A percentile compares a stretch with the other conserved stretches of the same genome.
These are phyloP conservation scores for Mariannaea sp. DNA, from an alignment of 2,329 filamentous ascomycete species.

Conservation along the genomic window DNA sequence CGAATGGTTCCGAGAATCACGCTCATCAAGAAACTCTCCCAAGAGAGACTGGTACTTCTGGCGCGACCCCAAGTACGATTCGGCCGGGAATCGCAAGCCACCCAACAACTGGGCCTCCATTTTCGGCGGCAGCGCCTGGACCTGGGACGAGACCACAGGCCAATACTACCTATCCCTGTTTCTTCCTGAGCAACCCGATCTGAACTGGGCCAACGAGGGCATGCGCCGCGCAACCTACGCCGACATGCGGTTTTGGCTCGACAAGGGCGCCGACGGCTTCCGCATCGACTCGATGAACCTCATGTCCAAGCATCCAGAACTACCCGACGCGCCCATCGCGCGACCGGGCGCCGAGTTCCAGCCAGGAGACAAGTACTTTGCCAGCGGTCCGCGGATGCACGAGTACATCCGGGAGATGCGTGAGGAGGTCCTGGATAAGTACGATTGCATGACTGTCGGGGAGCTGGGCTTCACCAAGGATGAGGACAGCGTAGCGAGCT, in stretches of 20 bases:
- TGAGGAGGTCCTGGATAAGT: slow-evolving; percentile 51
- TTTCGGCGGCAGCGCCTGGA: slow-evolving; percentile 59
- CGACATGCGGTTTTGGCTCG: slow-evolving; percentile 76
- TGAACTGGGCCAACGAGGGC: slow-evolving; percentile 76
- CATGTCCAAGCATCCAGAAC: slow-evolving; percentile 63
- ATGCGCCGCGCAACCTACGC: slow-evolving; percentile 69
- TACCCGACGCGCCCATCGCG: slow-evolving; percentile 55
- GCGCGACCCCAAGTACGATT: slow-evolving; percentile 49
- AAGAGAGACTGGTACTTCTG: slow-evolving; percentile 63
- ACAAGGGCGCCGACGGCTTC: slow-evolving; percentile 71
- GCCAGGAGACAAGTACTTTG: slow-evolving; percentile 49
- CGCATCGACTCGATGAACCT: slow-evolving; percentile 70
- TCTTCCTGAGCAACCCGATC: slow-evolving; percentile 72
- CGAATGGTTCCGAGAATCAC: slow-evolving; percentile 62
- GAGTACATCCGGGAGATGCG: slow-evolving; percentile 33
- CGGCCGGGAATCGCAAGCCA: slow-evolving; percentile 42
- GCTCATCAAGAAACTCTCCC: slow-evolving; percentile 51
- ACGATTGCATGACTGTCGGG: slow-evolving; percentile 59
- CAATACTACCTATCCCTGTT: slow-evolving; percentile 79
- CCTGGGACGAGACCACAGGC: slow-evolving; percentile 67
- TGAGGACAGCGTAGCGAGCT: slow-evolving; percentile 50
- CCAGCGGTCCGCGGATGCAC: slow-evolving; percentile 61
- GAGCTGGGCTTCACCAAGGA: slow-evolving; percentile 42
- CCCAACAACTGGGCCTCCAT: slow-evolving; percentile 52
- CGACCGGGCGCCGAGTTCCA: slow-evolving; percentile 43